Evolutionary conservation across 257 asterid species (phyloP).

Genomic region (Paraleonurus japonicus): DNA sequence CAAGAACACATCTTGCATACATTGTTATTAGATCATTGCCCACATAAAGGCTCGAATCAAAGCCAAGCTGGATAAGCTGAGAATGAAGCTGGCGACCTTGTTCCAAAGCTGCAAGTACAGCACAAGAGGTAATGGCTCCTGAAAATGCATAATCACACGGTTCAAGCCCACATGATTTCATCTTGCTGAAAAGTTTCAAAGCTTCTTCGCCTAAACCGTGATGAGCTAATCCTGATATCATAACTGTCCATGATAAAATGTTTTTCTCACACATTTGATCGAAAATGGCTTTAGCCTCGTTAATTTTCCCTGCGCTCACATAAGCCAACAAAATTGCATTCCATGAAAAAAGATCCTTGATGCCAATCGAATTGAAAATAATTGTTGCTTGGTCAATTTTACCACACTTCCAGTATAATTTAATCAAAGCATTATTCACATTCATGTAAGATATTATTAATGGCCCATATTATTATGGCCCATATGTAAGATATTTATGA

Average conservation of each 20-base stretch:
- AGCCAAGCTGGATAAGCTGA: constrained; percentile 59
- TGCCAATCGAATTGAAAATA: constrained; percentile 41
- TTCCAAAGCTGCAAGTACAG: constrained; percentile 65
- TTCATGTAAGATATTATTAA: too few relatives aligned
- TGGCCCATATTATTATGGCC: too few relatives aligned
- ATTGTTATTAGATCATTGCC: constrained; percentile 68
- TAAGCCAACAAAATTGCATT: constrained; percentile 62
- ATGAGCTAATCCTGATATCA: constrained; percentile 66
- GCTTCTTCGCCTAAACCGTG: constrained; percentile 68
- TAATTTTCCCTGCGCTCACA: constrained; percentile 43
- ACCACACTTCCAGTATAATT: constrained; percentile 63
- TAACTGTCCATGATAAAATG: too few relatives aligned
- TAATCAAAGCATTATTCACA: constrained; percentile 59
- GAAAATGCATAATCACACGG: constrained; percentile 70
- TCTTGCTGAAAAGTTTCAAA: constrained; percentile 53
- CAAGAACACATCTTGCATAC: constrained; percentile 64
- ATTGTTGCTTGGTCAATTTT: constrained; percentile 48
- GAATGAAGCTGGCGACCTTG: constrained; percentile 73
- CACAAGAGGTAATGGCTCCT: constrained; percentile 70
- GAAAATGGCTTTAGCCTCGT: constrained; percentile 53
- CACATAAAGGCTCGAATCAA: constrained; percentile 68
- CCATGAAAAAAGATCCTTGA: constrained; percentile 70
- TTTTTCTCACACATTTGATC: constrained; percentile 50
- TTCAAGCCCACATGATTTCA: constrained; percentile 52
- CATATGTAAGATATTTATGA: too few relatives aligned